Evolutionary conservation across 129 eudicot genomes (phyloP), one percentile per base, ranked within the genome.

Genomic region (Escallonia rubra): DNA sequence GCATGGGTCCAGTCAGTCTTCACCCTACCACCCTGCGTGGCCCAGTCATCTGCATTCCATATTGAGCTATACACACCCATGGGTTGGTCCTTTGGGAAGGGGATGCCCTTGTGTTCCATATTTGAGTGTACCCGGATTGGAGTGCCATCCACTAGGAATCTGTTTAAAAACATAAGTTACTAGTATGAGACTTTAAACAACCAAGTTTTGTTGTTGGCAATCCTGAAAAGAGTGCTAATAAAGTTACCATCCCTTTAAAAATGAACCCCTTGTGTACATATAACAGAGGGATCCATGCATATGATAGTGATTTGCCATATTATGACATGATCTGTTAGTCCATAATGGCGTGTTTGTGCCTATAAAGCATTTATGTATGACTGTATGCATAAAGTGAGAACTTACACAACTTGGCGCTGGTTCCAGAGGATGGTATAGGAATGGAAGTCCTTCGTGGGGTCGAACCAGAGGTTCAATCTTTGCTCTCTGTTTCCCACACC

Each of bases 21-120:
- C 6, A 92, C 98, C 57, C 86, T 75, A 3, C 97, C 97, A 12
- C 97, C 97, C 73, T 91, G 97, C 7, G 97, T 91, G 48, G 98
- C 98, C 98, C 98, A 92, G 59, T 92, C 98, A 49, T 92, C 98
- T 0, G 98, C 98, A 67, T 92, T 92, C 98, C 98, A 92, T 39
- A 92, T 92, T 4, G 98, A 92, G 71, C 98, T 92, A 63, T 92
- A 92, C 10, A 92, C 96, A 39, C 96, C 96, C 98, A 92, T 92
- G 11, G 96, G 71, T 68, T 92, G 98, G 56, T 88, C 95, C 66
- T 76, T 92, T 0, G 98, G 98, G 69, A 49, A 92, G 14, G 98
- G 96, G 42, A 92, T 75, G 0, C 98, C 98, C 57, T 72, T 88
- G 80, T 88, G 95, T 42, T 92, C 98, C 64, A 92, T 54, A 69